Evolutionary conservation across 768 basidiomycete species (phyloP).

Genomic region (Trametes meyenii): DNA sequence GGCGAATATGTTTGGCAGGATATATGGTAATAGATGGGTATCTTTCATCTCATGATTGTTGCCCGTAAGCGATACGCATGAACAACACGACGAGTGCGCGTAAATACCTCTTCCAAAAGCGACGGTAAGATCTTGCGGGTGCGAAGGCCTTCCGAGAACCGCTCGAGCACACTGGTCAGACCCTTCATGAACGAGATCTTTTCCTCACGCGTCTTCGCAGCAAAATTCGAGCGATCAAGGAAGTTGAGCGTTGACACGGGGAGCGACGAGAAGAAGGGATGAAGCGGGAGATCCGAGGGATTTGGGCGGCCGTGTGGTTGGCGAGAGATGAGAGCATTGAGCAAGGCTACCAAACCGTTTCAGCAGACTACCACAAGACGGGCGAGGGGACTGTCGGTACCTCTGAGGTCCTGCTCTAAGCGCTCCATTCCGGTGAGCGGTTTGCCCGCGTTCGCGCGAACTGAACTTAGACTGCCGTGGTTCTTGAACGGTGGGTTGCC

Average conservation of each 20-base stretch:
- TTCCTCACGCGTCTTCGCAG: slow-evolving; percentile 91
- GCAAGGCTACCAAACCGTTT: slow-evolving; percentile 54
- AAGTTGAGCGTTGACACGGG: slow-evolving; percentile 97
- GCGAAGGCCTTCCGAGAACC: slow-evolving; percentile 85
- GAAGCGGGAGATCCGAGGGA: slow-evolving; percentile 77
- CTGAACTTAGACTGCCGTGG: slow-evolving; percentile 69
- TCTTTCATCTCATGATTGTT: slow-evolving; percentile 81
- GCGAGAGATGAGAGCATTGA: slow-evolving; percentile 81
- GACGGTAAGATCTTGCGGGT: slow-evolving; percentile 90
- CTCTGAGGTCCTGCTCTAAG: slow-evolving; percentile 74
- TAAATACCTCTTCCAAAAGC: slow-evolving; percentile 86
- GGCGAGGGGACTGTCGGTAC: slow-evolving; percentile 38
- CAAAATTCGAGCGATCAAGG: slow-evolving; percentile 93
- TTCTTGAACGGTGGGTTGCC: slow-evolving; percentile 87
- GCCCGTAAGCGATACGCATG: neutral
- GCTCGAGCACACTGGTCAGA: slow-evolving; percentile 73
- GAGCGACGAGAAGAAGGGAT: slow-evolving; percentile 92
- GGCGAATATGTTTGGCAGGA: slow-evolving; percentile 92
- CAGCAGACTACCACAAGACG: neutral
- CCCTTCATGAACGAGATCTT: slow-evolving; percentile 97
- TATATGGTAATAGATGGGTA: slow-evolving; percentile 87
- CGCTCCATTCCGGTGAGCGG: slow-evolving; percentile 62
- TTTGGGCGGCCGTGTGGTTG: slow-evolving; percentile 73
- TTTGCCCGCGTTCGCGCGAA: slow-evolving; percentile 72
- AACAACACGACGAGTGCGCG: neutral